Evolutionary conservation across 176 grass and related monocot genomes (phyloP), one percentile per base, ranked within the genome.

Genomic region (Alloteropsis semialata): DNA sequence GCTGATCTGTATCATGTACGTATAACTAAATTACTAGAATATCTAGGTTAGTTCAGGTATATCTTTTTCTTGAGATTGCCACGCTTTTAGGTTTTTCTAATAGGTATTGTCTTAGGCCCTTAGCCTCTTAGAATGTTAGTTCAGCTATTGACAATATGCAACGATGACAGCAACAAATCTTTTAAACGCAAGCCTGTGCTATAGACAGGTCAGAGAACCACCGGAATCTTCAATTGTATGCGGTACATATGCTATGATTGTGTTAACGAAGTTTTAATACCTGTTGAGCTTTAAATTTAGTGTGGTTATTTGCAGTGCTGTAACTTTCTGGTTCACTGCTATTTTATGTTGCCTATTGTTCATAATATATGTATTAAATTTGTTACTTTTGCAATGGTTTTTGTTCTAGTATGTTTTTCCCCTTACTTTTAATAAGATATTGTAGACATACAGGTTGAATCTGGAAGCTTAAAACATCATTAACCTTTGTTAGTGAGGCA

Each of bases 1-100:
- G 73, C 34, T 76, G 58, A 27, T 89, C 49, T 42, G 55, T 69
- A 34, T 70, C 36, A 38, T 77, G 53, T 69, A 38, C 55, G 22
- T 65, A 5, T 57, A 21, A 48, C 13, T 84, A 67, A 75, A 61
- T 39, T 89, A 84, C 13, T 69, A 19, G 34, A 5, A 10, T 76
- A 67, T 72, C 21, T 10, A 85, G 64, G 29, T 70, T 82, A 71
- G 29, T 70, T 82, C 71, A 75, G 27, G 69, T 24, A 30, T 33
- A 80, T 67, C 29, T 65, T 65, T 78, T 34, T 58, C 9, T 68
- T 87, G 78, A 57, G 39, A 11, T 81, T 75, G 19, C 33, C 46
- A 57, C 10, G 16, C 36, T 28, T 38, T 27, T 18, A 5, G 6
- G 34, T 36, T 77, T 80, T 81, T 55, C 7, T 36, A 75, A 37